phyloP scores from a whole-genome alignment of 1,139 yeast genomes.

The Martiniozyma asiatica region DNA sequence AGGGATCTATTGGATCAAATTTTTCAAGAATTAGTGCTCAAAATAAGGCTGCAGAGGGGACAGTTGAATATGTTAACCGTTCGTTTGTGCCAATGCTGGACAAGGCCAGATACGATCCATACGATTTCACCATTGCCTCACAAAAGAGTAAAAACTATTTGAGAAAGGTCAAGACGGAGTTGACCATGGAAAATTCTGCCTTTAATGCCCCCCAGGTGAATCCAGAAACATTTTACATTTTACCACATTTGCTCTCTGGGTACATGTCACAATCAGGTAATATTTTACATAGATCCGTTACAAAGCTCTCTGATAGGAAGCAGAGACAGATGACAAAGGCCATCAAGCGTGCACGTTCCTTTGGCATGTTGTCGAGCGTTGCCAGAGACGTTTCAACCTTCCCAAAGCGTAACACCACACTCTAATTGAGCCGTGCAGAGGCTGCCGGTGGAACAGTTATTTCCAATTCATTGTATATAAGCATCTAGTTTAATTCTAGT shows the following conservation, averaged over 20 bases:
- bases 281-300: slow-evolving; percentile 53
- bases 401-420: slow-evolving; percentile 22
- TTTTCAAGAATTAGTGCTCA: no score
- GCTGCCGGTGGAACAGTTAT: no score
- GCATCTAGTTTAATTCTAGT: no score
- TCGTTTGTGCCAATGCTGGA: slow-evolving; percentile 24
- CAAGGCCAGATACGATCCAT: slow-evolving; percentile 51
- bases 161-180: slow-evolving; percentile 12
- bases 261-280: slow-evolving; percentile 55
- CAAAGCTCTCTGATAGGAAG: slow-evolving; percentile 49
- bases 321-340: slow-evolving; percentile 58
- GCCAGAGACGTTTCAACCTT: slow-evolving; percentile 41
- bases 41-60: background rate
- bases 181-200: slow-evolving; percentile 14
- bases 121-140: slow-evolving; percentile 55
- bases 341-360: slow-evolving; percentile 54
- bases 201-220: slow-evolving; percentile 48
- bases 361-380: slow-evolving; percentile 53
- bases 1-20: no score
- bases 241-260: slow-evolving; percentile 50
- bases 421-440: no score
- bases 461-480: no score
- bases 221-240: slow-evolving; percentile 53
- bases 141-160: slow-evolving; percentile 28
- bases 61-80: slow-evolving; percentile 2